Evolutionary conservation across 164 flowering plant genomes (phyloP), one percentile per base, ranked within the genome.

Genomic region (Vitis cinerea): DNA sequence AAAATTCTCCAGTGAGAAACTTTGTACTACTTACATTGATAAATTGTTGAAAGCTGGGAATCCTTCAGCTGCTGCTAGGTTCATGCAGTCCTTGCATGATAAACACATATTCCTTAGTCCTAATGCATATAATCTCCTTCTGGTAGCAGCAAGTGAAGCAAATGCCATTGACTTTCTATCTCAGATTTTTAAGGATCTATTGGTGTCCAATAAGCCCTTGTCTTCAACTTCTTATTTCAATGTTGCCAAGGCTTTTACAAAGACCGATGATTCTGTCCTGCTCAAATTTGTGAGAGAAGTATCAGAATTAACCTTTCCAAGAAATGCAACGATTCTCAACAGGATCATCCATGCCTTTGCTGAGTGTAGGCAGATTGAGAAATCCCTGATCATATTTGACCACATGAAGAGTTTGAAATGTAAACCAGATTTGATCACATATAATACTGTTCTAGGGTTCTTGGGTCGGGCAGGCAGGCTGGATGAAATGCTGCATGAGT

Each of bases 401-500:
- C 79, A 81, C 51, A 80, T 90, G 82, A 87, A 84, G 78, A 69
- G 66, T 76, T 61, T 80, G 70, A 78, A 81, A 61, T 88, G 86
- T 73, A 81, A 79, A 68, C 94, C 91, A 17, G 97, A 93, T 67
- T 54, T 86, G 66, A 61, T 91, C 49, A 91, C 98, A 17, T 89
- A 83, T 63, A 93, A 93, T 70, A 91, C 80, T 37, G 74, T 95
- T 50, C 70, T 95, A 69, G 87, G 74, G 23, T 73, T 86, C 37
- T 79, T 91, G 78, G 99, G 95, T 48, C 80, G 78, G 52, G 73
- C 77, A 15, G 92, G 97, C 31, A 74, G 75, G 52, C 65, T 87
- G 10, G 83, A 91, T 80, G 90, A 88, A 68, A 85, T 92, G 95
- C 84, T 92, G 8, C 65, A 49, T 61, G 80, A 76, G 65, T 94